Conservation (phyloP, 148 eudicot genomes). For the Spergularia bocconei region DNA sequence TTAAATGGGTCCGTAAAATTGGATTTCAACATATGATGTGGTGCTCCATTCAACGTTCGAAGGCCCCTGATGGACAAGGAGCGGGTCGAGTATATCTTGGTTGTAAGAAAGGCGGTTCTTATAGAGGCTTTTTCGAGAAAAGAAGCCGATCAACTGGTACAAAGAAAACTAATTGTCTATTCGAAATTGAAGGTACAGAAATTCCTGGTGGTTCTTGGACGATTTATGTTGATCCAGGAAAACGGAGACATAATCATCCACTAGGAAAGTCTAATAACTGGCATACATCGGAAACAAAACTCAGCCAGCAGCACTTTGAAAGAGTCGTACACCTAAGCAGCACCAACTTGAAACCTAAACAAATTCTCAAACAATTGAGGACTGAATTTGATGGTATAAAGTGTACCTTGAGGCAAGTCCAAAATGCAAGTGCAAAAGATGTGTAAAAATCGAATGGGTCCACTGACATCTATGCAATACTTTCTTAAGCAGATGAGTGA, state of each 20-base stretch:
- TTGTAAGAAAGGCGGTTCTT: background rate
- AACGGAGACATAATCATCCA: background rate
- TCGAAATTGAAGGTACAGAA: background rate
- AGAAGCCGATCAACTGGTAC: background rate
- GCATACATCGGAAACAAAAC: background rate
- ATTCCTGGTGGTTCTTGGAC: background rate
- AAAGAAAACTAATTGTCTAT: background rate
- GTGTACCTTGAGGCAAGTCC: background rate
- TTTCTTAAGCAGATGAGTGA: background rate
- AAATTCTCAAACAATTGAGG: background rate
- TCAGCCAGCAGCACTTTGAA: background rate
- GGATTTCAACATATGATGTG: background rate
- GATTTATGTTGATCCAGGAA: background rate
- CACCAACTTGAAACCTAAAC: background rate
- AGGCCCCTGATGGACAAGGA: background rate
- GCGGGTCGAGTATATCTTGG: background rate
- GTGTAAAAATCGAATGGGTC: background rate
- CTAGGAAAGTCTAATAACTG: background rate
- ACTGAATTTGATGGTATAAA: background rate
- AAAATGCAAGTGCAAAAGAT: slow-evolving; percentile 2
- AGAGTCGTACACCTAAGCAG: background rate
- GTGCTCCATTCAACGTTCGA: background rate
- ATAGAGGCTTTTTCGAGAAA: background rate
- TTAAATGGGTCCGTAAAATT: background rate
- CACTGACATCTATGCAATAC: background rate